Evolutionary conservation across 805 yeast genomes (phyloP), one percentile per base, ranked within the genome.

Genomic region (Ogataea saltuana): DNA sequence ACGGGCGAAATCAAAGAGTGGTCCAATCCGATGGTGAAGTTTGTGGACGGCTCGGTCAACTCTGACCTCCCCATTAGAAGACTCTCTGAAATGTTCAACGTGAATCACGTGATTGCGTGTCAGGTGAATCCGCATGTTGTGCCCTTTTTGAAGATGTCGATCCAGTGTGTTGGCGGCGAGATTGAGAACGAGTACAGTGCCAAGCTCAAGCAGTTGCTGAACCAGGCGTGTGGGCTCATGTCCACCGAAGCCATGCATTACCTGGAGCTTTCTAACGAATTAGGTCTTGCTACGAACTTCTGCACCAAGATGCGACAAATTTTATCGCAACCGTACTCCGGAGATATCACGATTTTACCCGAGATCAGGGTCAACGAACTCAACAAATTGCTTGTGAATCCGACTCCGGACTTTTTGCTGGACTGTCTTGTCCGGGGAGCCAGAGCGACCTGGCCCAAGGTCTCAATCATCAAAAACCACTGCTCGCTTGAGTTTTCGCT

Each of bases 101-200:
- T 93, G 22, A 96, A 93, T 61, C 97, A 93, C 63, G 90, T 93
- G 49, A 89, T 93, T 54, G 99, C 97, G 0, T 91, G 96, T 34
- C 99, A 93, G 62, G 99, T 93, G 1, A 93, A 93, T 59, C 95
- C 97, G 0, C 99, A 93, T 61, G 95, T 93, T 12, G 87, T 86
- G 2, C 99, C 99, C 0, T 75, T 91, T 39, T 70, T 93, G 54
- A 81, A 81, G 51, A 67, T 81, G 41, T 80, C 89, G 0, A 73
- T 82, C 4, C 78, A 82, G 16, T 77, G 80, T 59, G 81, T 80
- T 16, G 89, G 88, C 10, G 87, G 87, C 6, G 83, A 77, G 49
- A 66, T 80, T 32, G 87, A 83, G 54, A 75, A 77, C 46, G 84
- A 79, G 47, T 66, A 75, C 29, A 75, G 78, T 46, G 78, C 81